phyloP scores from a whole-genome alignment of 345 rosid species.

The Noccaea caerulescens region DNA sequence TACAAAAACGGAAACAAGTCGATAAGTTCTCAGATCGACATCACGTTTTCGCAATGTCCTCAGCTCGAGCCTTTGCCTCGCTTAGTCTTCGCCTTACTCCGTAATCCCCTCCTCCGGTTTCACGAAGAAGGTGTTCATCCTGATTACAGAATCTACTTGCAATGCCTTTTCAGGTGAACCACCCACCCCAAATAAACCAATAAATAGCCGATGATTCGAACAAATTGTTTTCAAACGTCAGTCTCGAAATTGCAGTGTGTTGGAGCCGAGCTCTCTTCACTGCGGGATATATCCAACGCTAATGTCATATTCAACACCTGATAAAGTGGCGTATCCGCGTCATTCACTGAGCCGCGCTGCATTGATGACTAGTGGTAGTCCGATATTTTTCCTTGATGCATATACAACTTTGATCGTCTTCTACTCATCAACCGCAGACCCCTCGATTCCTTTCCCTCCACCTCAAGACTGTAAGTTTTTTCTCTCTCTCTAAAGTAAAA shows the following conservation, averaged over 20 bases:
- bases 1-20: conserved; percentile 64
- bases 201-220: not conserved
- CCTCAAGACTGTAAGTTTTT: conserved; percentile 87
- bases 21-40: conserved; percentile 67
- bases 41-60: conserved; percentile 89
- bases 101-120: conserved; percentile 88
- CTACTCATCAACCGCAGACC: conserved; percentile 90
- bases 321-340: conserved; percentile 86
- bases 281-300: conserved; percentile 83
- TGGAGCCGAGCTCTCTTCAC: conserved; percentile 91
- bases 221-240: not conserved
- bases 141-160: conserved; percentile 87
- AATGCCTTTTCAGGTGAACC: conserved; percentile 93
- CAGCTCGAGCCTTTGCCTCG: conserved; percentile 89
- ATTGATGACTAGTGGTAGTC: conserved; percentile 90
- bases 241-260: conserved; percentile 58
- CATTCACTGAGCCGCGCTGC: conserved; percentile 94
- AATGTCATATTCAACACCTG: conserved; percentile 77
- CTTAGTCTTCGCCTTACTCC: conserved; percentile 88
- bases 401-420: conserved; percentile 85
- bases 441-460: conserved; percentile 86
- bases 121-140: conserved; percentile 99
- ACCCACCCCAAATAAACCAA: not conserved
- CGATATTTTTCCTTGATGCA: conserved; percentile 94
- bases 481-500: not conserved